Evolutionary conservation across 2,329 filamentous ascomycete genomes (phyloP).

Genomic region (Hymenoscyphus infarciens): DNA sequence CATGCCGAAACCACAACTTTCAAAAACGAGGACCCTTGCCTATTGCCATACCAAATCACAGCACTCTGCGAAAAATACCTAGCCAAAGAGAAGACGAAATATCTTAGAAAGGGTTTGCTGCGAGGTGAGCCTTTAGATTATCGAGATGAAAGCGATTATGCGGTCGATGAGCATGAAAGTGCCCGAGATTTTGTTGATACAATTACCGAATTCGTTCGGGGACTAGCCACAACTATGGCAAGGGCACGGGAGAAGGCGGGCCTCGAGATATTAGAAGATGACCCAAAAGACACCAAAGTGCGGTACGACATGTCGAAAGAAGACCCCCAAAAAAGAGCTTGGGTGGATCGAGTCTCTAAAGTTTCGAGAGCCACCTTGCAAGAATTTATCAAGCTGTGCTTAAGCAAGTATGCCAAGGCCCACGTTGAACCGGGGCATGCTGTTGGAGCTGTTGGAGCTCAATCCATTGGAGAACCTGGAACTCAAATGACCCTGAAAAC

Average conservation of each 20-base stretch:
- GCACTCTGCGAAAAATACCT: slow-evolving; percentile 66
- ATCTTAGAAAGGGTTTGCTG: slow-evolving; percentile 59
- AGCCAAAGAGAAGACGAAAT: slow-evolving; percentile 61
- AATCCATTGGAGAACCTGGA: slow-evolving; percentile 96
- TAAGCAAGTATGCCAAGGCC: slow-evolving; percentile 86
- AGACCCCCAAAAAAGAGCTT: slow-evolving; percentile 29
- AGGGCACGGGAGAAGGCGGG: slow-evolving; percentile 50
- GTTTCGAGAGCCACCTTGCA: slow-evolving; percentile 71
- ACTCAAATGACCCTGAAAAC: slow-evolving; percentile 99
- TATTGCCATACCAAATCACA: slow-evolving; percentile 72
- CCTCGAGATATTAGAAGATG: slow-evolving; percentile 43
- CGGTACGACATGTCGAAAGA: slow-evolving; percentile 33
- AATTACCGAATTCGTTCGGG: slow-evolving; percentile 69
- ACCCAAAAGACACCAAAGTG: slow-evolving; percentile 31
- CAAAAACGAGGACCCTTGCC: slow-evolving; percentile 68
- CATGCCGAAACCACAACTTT: slow-evolving; percentile 75
- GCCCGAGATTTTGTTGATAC: slow-evolving; percentile 77
- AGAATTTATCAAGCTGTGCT: slow-evolving; percentile 75
- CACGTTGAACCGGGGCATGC: slow-evolving; percentile 93
- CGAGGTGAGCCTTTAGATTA: slow-evolving; percentile 60
- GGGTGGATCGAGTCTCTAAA: slow-evolving; percentile 72
- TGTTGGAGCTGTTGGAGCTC: slow-evolving; percentile 91
- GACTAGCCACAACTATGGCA: slow-evolving; percentile 58
- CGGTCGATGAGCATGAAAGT: slow-evolving; percentile 76
- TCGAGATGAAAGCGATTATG: slow-evolving; percentile 63